A percentile compares a stretch with the other conserved stretches of the same genome.
phyloP scores from a whole-genome alignment of 108 stramenopile species.

The Nitzschia sp. region DNA sequence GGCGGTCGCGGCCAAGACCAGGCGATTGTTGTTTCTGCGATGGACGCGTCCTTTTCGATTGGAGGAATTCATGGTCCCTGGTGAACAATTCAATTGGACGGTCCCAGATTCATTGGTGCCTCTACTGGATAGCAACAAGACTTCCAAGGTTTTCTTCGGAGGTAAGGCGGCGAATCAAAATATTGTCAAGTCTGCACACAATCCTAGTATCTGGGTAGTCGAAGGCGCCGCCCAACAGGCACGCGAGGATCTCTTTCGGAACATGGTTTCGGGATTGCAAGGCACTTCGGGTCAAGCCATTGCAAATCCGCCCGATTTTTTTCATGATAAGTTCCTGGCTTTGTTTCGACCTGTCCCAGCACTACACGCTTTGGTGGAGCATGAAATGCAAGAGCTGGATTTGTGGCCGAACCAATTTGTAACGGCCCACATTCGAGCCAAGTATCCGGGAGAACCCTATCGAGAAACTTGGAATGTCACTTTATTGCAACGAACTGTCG shows the following conservation, averaged over 20 bases:
- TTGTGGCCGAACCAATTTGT: constrained; percentile 34
- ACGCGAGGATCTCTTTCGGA: not conserved
- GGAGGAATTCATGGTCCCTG: constrained; percentile 50
- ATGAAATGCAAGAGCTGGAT: constrained; percentile 10
- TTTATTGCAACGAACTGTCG: constrained; percentile 11
- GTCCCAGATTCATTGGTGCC: constrained; percentile 13
- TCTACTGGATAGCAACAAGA: constrained; percentile 6
- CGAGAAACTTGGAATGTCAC: constrained; percentile 33
- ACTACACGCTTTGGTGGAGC: constrained; percentile 4
- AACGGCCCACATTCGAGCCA: constrained; percentile 38
- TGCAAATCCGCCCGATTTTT: constrained; percentile 14
- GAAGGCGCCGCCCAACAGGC: constrained; percentile 28
- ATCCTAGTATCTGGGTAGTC: constrained; percentile 25
- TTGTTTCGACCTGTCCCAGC: constrained; percentile 34
- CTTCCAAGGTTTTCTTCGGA: not conserved
- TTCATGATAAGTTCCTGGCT: constrained; percentile 34
- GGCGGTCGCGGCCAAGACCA: constrained; percentile 29
- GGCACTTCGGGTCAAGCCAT: not conserved
- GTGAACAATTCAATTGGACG: constrained; percentile 23
- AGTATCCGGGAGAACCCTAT: constrained; percentile 36
- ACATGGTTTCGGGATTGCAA: not conserved
- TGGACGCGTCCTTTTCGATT: constrained; percentile 46
- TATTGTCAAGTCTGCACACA: not conserved
- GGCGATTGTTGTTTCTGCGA: constrained; percentile 42
- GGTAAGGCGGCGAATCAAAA: constrained; percentile 3